Evolutionary conservation across 441 rosid species (phyloP).

Genomic region (Geranium incanum): DNA sequence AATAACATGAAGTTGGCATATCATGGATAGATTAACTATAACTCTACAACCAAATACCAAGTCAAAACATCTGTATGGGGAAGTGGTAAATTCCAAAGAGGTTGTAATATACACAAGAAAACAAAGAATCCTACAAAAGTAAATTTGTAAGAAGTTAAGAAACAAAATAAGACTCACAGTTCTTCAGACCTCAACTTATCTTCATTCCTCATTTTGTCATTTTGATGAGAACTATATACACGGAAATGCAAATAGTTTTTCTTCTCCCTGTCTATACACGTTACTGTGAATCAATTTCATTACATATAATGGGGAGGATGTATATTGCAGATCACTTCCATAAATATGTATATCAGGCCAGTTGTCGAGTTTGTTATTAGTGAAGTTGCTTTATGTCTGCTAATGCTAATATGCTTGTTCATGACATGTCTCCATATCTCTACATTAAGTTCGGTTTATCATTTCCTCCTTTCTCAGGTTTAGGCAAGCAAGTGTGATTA

Average conservation of each 20-base stretch:
- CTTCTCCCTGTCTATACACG: neutral
- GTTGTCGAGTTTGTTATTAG: neutral
- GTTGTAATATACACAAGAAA: neutral
- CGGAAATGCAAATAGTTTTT: too few species aligned
- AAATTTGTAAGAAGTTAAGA: neutral
- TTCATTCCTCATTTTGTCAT: neutral
- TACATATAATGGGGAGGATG: neutral
- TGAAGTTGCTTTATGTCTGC: neutral
- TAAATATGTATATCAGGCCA: neutral
- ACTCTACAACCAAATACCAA: neutral
- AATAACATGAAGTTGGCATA: constrained; percentile 10
- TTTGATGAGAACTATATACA: neutral
- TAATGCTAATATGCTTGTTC: neutral
- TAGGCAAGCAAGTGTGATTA: neutral
- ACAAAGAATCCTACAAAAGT: neutral
- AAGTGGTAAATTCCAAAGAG: neutral
- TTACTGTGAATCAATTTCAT: neutral
- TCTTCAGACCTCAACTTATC: neutral
- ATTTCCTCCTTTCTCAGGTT: neutral
- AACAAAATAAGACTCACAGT: neutral
- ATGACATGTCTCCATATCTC: neutral
- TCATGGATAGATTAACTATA: neutral
- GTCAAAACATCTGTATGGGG: constrained; percentile 8
- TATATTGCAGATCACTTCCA: neutral
- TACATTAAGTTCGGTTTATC: neutral